Percentiles rank a stretch among this genome's conserved stretches.
Evolutionary conservation across 2,329 filamentous ascomycete genomes (phyloP).

Genomic region (Aspergillus sp.): DNA sequence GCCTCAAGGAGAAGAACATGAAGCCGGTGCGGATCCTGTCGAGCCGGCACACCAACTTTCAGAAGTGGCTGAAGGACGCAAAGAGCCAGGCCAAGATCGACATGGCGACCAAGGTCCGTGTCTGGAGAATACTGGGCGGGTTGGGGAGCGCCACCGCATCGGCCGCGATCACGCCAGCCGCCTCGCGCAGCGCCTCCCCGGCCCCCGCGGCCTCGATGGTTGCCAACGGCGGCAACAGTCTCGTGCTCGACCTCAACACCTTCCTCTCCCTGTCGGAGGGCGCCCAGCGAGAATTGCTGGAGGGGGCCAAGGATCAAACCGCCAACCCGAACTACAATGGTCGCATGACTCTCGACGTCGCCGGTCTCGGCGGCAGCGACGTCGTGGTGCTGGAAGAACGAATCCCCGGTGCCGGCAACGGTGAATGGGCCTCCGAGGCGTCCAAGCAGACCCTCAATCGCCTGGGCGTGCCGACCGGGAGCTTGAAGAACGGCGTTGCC

Average conservation of each 20-base stretch:
- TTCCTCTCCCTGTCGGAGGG: conserved; percentile 64
- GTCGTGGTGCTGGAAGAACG: conserved; percentile 83
- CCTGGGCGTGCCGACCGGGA: conserved; percentile 50
- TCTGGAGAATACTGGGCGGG: conserved; percentile 64
- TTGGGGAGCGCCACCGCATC: conserved; percentile 47
- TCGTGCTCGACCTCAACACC: conserved; percentile 62
- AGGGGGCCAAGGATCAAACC: conserved; percentile 67
- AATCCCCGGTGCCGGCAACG: conserved; percentile 46
- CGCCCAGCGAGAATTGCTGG: conserved; percentile 63
- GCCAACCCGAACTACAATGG: conserved; percentile 77
- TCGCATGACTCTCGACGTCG: conserved; percentile 61
- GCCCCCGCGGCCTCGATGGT: conserved; percentile 44
- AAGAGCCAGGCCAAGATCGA: conserved; percentile 71
- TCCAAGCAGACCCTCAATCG: conserved; percentile 45
- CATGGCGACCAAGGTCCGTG: conserved; percentile 68
- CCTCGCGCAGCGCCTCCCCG: conserved; percentile 44
- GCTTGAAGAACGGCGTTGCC: conserved; percentile 31
- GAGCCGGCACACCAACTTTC: conserved; percentile 67
- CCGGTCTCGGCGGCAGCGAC: conserved; percentile 69
- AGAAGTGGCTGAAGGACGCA: conserved; percentile 72
- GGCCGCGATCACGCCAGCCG: conserved; percentile 43
- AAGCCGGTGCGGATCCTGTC: conserved; percentile 66
- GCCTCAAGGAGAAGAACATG: conserved; percentile 60
- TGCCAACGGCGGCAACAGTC: conserved; percentile 43
- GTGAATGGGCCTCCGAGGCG: conserved; percentile 56